phyloP scores from a whole-genome alignment of 2,329 filamentous ascomycete genomes.

The Exophiala sp. region DNA sequence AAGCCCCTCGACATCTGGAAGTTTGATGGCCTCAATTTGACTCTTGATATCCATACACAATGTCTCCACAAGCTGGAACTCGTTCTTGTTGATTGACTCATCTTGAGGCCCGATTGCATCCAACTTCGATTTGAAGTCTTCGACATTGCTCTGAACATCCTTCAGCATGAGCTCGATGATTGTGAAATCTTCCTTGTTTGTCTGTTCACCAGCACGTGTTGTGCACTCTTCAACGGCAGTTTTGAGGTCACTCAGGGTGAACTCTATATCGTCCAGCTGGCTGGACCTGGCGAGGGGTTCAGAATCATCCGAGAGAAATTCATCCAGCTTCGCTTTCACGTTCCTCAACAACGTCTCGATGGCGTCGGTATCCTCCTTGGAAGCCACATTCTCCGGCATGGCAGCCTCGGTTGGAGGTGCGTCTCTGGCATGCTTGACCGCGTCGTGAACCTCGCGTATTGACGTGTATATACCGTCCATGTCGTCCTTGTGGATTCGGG shows the following conservation, averaged over 20 bases:
- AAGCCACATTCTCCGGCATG: constrained; percentile 53
- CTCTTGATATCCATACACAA: constrained; percentile 82
- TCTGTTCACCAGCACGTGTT: constrained; percentile 64
- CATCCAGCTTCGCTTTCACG: constrained; percentile 82
- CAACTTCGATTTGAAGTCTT: constrained; percentile 60
- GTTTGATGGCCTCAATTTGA: constrained; percentile 68
- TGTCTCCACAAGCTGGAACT: constrained; percentile 76
- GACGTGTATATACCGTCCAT: constrained; percentile 44
- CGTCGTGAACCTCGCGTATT: constrained; percentile 53
- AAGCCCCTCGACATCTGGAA: constrained; percentile 66
- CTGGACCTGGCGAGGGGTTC: constrained; percentile 65
- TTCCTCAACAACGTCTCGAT: constrained; percentile 89
- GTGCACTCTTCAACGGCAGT: constrained; percentile 64
- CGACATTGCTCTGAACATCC: constrained; percentile 70
- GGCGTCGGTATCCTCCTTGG: constrained; percentile 80
- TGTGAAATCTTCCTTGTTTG: constrained; percentile 74
- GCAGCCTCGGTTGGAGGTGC: constrained; percentile 37
- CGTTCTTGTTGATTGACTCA: constrained; percentile 68
- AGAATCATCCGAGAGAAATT: constrained; percentile 63
- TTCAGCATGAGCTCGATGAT: constrained; percentile 74
- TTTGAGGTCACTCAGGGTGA: constrained; percentile 69
- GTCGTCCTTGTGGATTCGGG: constrained; percentile 46
- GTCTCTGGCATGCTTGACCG: constrained; percentile 46
- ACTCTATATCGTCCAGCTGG: constrained; percentile 61
- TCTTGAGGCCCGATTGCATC: constrained; percentile 40